A percentile compares a stretch with the other conserved stretches of the same genome.
phyloP scores from a whole-genome alignment of 495 filamentous ascomycete species.

The Hyaloscypha finlandica region DNA sequence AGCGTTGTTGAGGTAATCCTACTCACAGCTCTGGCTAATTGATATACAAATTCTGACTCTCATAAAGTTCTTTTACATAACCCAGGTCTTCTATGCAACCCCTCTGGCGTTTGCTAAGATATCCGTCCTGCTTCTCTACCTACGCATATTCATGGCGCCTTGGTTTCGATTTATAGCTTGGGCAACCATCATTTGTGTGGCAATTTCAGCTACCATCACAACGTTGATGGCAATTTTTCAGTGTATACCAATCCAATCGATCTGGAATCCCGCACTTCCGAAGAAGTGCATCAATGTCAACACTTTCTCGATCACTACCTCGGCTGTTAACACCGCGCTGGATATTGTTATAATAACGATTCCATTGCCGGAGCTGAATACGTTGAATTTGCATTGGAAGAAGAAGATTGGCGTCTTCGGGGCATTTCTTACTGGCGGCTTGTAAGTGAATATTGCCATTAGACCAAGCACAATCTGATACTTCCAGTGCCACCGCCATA shows the following conservation, averaged over 20 bases:
- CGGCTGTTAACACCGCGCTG: background rate
- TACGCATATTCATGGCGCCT: background rate
- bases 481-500: background rate
- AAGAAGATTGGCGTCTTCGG: background rate
- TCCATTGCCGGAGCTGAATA: background rate
- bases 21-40: background rate
- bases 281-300: background rate
- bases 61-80: background rate
- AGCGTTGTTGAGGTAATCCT: background rate
- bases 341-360: background rate
- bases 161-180: background rate
- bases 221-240: background rate
- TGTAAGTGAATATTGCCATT: background rate
- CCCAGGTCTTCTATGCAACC: background rate
- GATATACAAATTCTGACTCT: background rate
- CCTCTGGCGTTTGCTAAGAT: background rate
- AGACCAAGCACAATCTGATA: background rate
- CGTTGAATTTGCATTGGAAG: background rate
- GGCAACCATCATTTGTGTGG: background rate
- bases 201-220: background rate
- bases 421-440: background rate
- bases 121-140: slow-evolving; percentile 2
- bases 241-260: background rate
- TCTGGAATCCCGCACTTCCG: background rate
- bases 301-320: background rate